These are phyloP conservation scores for Boletus insuetus DNA, from an alignment of 768 basidiomycete species.

Conservation along the genomic window DNA sequence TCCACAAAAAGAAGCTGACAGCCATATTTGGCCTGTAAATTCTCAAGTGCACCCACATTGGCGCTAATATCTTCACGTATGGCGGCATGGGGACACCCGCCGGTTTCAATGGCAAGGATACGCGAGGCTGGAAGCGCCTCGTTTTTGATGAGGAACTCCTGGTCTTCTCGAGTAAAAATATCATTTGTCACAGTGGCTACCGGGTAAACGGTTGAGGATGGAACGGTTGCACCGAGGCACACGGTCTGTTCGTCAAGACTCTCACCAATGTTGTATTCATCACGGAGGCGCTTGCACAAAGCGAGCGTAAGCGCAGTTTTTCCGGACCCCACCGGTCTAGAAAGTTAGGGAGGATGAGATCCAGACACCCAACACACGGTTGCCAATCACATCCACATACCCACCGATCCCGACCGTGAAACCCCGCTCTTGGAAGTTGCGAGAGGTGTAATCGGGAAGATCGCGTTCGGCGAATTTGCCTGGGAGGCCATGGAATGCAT, in stretches of 20 bases:
- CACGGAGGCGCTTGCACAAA: slow-evolving; percentile 77
- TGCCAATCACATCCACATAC: slow-evolving; percentile 43
- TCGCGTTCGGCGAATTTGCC: slow-evolving; percentile 93
- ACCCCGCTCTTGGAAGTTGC: slow-evolving; percentile 90
- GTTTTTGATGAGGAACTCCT: slow-evolving; percentile 94
- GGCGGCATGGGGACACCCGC: slow-evolving; percentile 96
- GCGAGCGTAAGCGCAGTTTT: slow-evolving; percentile 95
- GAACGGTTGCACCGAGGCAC: background rate
- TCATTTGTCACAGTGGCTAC: slow-evolving; percentile 97
- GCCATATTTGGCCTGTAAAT: slow-evolving; percentile 84
- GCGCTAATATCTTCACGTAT: slow-evolving; percentile 98
- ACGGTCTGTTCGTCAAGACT: background rate
- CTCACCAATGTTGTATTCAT: slow-evolving; percentile 88
- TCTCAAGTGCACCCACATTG: slow-evolving; percentile 94
- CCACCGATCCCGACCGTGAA: slow-evolving; percentile 99
- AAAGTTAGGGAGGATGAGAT: slow-evolving; percentile 1
- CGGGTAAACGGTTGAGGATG: slow-evolving; percentile 11
- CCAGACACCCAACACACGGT: background rate
- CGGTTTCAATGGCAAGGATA: slow-evolving; percentile 96
- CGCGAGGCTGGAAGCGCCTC: slow-evolving; percentile 80
- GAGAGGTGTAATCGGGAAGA: slow-evolving; percentile 77
- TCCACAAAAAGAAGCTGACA: slow-evolving; percentile 94
- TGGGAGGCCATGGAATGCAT: slow-evolving; percentile 27
- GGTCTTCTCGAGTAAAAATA: slow-evolving; percentile 97
- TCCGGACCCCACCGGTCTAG: slow-evolving; percentile 94